Base-by-base conservation (phyloP, 768 basidiomycete species). In the Pulveroboletus sp. region DNA sequence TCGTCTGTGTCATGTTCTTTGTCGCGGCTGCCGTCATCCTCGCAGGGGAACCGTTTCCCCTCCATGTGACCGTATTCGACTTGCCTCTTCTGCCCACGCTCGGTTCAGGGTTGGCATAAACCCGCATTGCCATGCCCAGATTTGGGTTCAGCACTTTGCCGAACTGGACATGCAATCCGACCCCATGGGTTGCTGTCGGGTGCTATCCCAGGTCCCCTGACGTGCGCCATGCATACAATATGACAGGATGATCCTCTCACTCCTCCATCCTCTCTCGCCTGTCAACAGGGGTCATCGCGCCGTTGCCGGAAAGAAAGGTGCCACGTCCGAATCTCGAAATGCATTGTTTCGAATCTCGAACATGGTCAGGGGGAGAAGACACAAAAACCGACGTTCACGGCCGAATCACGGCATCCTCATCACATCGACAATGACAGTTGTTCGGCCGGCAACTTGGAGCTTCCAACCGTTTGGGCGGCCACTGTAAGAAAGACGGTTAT, bases 1-100 rank as follows among this genome's bases (percentile, higher is more conserved):
- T 44, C n/a, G 46, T 8, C 8, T 62, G 50, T 61, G 59, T 59
- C 60, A 52, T 21, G 21, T 4, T 21, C 2, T 21, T 21, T 21
- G 37, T 53, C 36, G 56, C 26, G 26, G 39, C 24, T 61, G 57
- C 60, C 54, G 60, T 62, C 45, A 57, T 46, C 46, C 39, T 45
- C 18, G 21, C 35, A 31, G 26, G n/a, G 18, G 30, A 17, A 7
- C 40, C 27, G 17, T 43, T 58, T 36, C 26, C 21, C 39, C 42
- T 43, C 48, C 55, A 49, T 51, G 18, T 58, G 50, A 31, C 56
- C 39, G 46, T 32, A 48, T 61, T 47, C 38, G 47, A 47, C 45
- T 45, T 43, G 31, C 40, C 47, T 40, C 38, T 53, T 37, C 50
- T 46, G 40, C 38, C 40, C 46, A 45, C 27, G 37, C 47, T 45